phyloP scores from a whole-genome alignment of 805 yeast species.

The Osmozyma mogii region DNA sequence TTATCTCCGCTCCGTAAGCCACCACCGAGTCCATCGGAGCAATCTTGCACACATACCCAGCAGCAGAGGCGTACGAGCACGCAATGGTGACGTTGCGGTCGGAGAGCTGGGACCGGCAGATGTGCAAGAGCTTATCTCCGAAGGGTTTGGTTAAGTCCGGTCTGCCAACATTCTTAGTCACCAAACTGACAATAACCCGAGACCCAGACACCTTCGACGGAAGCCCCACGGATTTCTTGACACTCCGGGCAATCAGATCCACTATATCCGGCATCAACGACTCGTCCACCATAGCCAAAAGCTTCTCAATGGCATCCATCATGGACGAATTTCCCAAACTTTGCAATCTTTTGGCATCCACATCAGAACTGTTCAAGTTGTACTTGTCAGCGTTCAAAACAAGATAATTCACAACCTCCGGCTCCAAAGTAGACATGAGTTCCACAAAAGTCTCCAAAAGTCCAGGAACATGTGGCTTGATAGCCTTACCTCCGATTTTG shows the following conservation, averaged over 20 bases:
- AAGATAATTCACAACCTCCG: constrained; percentile 79
- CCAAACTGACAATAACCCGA: constrained; percentile 57
- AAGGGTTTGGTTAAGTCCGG: constrained; percentile 37
- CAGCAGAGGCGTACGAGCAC: constrained; percentile 67
- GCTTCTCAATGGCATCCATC: constrained; percentile 74
- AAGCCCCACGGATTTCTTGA: constrained; percentile 70
- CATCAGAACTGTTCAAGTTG: constrained; percentile 58
- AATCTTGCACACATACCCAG: constrained; percentile 69
- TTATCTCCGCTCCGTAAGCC: constrained; percentile 45
- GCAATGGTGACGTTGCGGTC: constrained; percentile 71
- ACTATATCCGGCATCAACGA: constrained; percentile 42
- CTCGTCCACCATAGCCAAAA: constrained; percentile 51
- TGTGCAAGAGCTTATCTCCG: constrained; percentile 56
- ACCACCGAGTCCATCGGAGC: constrained; percentile 45
- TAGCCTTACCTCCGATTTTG: constrained; percentile 50
- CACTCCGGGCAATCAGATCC: constrained; percentile 42
- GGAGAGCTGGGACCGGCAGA: constrained; percentile 49
- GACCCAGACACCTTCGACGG: constrained; percentile 89
- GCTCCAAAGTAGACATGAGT: constrained; percentile 82
- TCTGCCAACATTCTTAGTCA: constrained; percentile 44
- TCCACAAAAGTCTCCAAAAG: constrained; percentile 62
- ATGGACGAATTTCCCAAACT: constrained; percentile 77
- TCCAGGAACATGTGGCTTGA: constrained; percentile 60
- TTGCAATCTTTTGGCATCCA: constrained; percentile 71
- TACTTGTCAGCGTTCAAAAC: constrained; percentile 85